A percentile compares a stretch with the other conserved stretches of the same genome.
These are phyloP conservation scores for Cladosporium sp. DNA, from an alignment of 2,329 filamentous ascomycete genomes.

Conservation along the genomic window DNA sequence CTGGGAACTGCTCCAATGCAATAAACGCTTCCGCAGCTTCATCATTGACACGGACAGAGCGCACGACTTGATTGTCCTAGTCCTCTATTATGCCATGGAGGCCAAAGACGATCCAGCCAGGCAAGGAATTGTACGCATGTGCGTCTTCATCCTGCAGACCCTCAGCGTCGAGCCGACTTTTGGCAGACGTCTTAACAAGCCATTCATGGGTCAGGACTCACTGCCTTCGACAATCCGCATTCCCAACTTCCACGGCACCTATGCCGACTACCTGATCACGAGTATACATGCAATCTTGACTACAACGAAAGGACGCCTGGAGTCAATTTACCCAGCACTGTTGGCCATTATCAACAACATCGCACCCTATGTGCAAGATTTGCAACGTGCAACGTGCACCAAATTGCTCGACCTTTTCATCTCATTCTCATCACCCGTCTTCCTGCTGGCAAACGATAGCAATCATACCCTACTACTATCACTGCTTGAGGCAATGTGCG, in stretches of 20 bases:
- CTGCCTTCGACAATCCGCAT: slow-evolving; percentile 80
- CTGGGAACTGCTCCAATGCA: slow-evolving; percentile 96
- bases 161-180: slow-evolving; percentile 91
- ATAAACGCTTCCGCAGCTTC: slow-evolving; percentile 93
- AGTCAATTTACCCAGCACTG: slow-evolving; percentile 88
- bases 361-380: slow-evolving; percentile 75
- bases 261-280: slow-evolving; percentile 83
- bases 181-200: slow-evolving; percentile 83
- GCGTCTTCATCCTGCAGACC: slow-evolving; percentile 93
- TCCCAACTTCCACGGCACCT: slow-evolving; percentile 80
- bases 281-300: slow-evolving; percentile 84
- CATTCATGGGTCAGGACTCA: slow-evolving; percentile 84
- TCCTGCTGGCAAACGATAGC: slow-evolving; percentile 85
- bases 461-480: slow-evolving; percentile 82
- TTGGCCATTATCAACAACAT: slow-evolving; percentile 93
- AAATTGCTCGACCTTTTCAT: slow-evolving; percentile 85
- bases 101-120: slow-evolving; percentile 82
- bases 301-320: slow-evolving; percentile 83
- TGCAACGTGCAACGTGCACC: slow-evolving; percentile 72
- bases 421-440: slow-evolving; percentile 91
- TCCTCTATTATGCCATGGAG: slow-evolving; percentile 90
- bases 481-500: slow-evolving; percentile 83
- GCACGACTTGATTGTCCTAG: slow-evolving; percentile 87
- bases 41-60: slow-evolving; percentile 93
- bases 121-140: slow-evolving; percentile 93